Evolutionary conservation across 139 green algal genomes (phyloP).

Genomic region (Chloropicon primus): DNA sequence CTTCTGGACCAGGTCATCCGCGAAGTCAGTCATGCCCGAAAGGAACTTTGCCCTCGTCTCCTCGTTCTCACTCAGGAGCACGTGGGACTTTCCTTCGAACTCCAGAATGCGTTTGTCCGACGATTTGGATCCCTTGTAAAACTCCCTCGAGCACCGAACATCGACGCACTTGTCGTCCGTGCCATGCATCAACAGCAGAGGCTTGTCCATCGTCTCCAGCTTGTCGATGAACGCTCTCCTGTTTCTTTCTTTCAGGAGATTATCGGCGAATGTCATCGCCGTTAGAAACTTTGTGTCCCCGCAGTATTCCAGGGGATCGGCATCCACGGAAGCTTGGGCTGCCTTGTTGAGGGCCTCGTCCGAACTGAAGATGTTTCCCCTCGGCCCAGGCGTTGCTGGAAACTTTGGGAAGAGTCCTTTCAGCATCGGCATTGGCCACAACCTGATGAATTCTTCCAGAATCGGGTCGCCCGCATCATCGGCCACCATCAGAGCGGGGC

Average conservation of each 20-base stretch:
- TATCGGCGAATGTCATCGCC: neutral
- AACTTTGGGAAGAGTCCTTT: neutral
- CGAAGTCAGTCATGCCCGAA: neutral
- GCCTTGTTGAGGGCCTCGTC: neutral
- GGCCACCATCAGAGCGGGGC: neutral
- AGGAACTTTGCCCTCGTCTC: neutral
- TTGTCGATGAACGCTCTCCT: neutral
- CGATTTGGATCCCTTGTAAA: neutral
- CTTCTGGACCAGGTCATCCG: neutral
- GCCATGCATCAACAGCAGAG: neutral
- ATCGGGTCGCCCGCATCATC: neutral
- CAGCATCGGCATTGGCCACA: neutral
- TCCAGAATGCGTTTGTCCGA: neutral
- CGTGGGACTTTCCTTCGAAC: neutral
- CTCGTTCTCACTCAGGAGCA: neutral
- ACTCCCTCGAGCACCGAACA: neutral
- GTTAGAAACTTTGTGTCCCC: neutral
- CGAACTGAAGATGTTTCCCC: neutral
- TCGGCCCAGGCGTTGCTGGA: neutral
- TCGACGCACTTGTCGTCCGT: neutral
- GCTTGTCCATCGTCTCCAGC: neutral
- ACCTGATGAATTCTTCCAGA: neutral
- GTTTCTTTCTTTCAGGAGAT: neutral
- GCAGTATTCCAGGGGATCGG: neutral
- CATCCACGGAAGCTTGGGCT: neutral